phyloP scores from a whole-genome alignment of 2,329 filamentous ascomycete genomes.

The Paramyrothecium sp. region DNA sequence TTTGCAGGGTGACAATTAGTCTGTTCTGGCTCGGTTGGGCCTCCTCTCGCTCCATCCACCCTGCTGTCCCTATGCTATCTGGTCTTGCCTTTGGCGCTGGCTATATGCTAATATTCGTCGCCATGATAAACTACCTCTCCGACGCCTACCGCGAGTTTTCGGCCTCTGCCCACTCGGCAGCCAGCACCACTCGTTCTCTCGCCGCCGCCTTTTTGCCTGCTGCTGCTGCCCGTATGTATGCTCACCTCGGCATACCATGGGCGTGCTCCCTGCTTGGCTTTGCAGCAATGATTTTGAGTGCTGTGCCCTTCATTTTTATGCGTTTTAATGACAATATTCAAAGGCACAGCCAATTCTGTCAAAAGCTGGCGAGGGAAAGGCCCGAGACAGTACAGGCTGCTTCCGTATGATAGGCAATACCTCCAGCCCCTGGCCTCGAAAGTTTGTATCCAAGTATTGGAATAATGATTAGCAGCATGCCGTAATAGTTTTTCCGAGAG shows the following conservation, averaged over 20 bases:
- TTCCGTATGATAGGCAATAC: too few species aligned
- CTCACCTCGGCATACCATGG: slow-evolving; percentile 11
- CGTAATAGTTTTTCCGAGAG: too few species aligned
- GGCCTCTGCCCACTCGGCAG: slow-evolving; percentile 6
- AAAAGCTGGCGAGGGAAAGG: too few species aligned
- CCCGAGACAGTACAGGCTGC: too few species aligned
- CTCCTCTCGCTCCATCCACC: not conserved
- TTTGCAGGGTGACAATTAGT: slow-evolving; percentile 7
- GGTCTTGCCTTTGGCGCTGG: slow-evolving; percentile 2
- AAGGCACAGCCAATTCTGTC: too few species aligned
- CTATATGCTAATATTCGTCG: slow-evolving; percentile 4
- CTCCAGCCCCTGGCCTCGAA: too few species aligned
- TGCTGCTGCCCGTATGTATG: slow-evolving; percentile 12
- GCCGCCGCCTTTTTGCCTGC: slow-evolving; percentile 8
- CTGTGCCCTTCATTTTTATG: slow-evolving; percentile 14
- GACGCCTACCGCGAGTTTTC: slow-evolving; percentile 8
- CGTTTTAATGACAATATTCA: too few species aligned
- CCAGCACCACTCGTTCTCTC: slow-evolving; percentile 6
- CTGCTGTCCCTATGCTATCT: not conserved
- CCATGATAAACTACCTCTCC: slow-evolving; percentile 8
- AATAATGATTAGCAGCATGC: too few species aligned
- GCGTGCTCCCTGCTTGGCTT: slow-evolving; percentile 12
- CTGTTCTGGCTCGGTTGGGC: slow-evolving; percentile 19
- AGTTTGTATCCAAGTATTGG: too few species aligned
- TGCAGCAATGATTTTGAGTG: slow-evolving; percentile 6